Evolutionary conservation across 805 yeast genomes (phyloP).

Genomic region (Myxozyma vanderwaltii): DNA sequence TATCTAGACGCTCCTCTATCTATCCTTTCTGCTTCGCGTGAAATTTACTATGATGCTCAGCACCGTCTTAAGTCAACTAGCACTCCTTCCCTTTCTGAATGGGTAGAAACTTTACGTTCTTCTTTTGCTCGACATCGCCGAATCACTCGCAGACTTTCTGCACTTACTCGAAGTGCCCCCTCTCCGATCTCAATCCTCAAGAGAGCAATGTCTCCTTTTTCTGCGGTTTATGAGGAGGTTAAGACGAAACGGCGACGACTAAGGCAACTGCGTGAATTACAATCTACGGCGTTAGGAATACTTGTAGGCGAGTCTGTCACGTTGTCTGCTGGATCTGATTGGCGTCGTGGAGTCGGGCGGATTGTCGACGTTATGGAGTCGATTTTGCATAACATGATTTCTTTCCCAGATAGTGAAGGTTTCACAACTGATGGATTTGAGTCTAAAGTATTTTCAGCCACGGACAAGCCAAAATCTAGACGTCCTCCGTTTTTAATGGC

Average conservation of each 20-base stretch:
- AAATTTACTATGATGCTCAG: slow-evolving; percentile 29
- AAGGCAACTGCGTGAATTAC: slow-evolving; percentile 30
- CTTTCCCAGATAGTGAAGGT: neutral
- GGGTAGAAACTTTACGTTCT: slow-evolving; percentile 17
- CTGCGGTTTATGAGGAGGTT: slow-evolving; percentile 29
- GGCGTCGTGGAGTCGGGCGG: slow-evolving; percentile 31
- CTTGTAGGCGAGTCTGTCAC: slow-evolving; percentile 31
- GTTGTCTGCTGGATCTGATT: slow-evolving; percentile 20
- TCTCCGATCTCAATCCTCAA: slow-evolving; percentile 1
- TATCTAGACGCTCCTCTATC: slow-evolving; percentile 29
- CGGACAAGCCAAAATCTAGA: neutral
- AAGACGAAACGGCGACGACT: slow-evolving; percentile 26
- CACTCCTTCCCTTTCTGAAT: slow-evolving; percentile 17
- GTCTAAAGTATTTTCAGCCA: slow-evolving; percentile 8
- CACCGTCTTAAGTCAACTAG: slow-evolving; percentile 2
- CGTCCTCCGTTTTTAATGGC: slow-evolving; percentile 29
- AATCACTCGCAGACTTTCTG: neutral
- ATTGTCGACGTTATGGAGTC: slow-evolving; percentile 26
- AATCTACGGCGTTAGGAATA: slow-evolving; percentile 34
- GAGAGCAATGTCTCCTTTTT: slow-evolving; percentile 31
- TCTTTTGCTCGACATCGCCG: slow-evolving; percentile 10
- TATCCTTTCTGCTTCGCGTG: slow-evolving; percentile 15
- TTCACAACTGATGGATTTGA: slow-evolving; percentile 7
- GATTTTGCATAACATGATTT: slow-evolving; percentile 10
- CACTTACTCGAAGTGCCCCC: slow-evolving; percentile 1